phyloP scores from a whole-genome alignment of 2,329 filamentous ascomycete genomes.

The Aspergillus sp. region DNA sequence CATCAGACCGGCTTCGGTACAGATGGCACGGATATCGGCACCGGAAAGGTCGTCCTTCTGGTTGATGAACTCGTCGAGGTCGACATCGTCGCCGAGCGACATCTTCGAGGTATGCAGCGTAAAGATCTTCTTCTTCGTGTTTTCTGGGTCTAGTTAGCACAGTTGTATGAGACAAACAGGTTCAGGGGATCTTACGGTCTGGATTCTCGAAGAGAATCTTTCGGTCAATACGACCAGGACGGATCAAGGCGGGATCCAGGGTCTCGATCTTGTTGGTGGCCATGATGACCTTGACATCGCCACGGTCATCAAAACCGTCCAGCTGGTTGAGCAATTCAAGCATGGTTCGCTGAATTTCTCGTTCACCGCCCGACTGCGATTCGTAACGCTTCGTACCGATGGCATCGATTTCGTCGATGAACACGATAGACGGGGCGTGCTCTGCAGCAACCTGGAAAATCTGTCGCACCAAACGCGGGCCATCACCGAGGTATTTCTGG shows the following conservation, averaged over 20 bases:
- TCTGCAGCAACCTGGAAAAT: slow-evolving; percentile 89
- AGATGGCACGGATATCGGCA: slow-evolving; percentile 98
- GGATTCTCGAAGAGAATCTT: slow-evolving; percentile 85
- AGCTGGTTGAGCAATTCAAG: slow-evolving; percentile 96
- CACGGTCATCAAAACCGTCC: slow-evolving; percentile 96
- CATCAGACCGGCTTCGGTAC: slow-evolving; percentile 93
- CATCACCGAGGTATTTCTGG: slow-evolving; percentile 97
- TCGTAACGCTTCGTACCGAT: slow-evolving; percentile 99
- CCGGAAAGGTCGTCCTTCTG: slow-evolving; percentile 98
- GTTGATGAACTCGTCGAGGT: slow-evolving; percentile 95
- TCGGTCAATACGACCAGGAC: slow-evolving; percentile 94
- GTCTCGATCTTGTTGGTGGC: slow-evolving; percentile 99
- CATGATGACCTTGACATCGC: slow-evolving; percentile 99
- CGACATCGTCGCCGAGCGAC: slow-evolving; percentile 94
- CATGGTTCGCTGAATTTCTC: slow-evolving; percentile 98
- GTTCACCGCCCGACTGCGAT: slow-evolving; percentile 92
- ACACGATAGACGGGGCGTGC: slow-evolving; percentile 94
- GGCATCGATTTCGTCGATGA: slow-evolving; percentile 98
- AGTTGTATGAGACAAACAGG: neutral
- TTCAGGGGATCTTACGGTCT: slow-evolving; percentile 53
- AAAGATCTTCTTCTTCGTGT: slow-evolving; percentile 97
- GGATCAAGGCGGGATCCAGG: slow-evolving; percentile 90
- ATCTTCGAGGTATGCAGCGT: slow-evolving; percentile 98
- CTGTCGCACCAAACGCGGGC: slow-evolving; percentile 89
- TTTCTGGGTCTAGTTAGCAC: slow-evolving; percentile 53